Base-by-base conservation (phyloP, 257 asterid genomes). In the Eucommia ulmoides region DNA sequence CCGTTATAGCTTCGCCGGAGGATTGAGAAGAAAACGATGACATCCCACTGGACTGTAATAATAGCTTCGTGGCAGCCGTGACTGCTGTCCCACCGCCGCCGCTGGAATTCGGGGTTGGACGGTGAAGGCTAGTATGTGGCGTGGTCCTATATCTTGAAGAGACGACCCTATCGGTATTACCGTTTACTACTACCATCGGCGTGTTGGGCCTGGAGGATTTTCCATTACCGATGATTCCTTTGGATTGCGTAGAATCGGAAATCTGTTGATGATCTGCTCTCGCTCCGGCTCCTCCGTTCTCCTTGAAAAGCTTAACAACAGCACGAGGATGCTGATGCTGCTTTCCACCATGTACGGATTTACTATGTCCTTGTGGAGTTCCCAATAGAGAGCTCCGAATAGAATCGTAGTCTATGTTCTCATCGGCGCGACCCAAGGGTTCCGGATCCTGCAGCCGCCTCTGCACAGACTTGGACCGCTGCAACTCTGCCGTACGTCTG, bases 61-160 rank as follows among this genome's bases (percentile, higher is more conserved):
- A 60, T n/a, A 83, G 67, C 71, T 80, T 68, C 19, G 79, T 71
- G n/a, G 96, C 96, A 2, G 82, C 81, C 7, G 74, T 65, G 25
- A 75, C 81, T 3, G 67, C 25, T 17, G n/a, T n/a, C n/a, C 66
- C 24, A 17, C 54, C 56, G 2, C 54, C 56, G 2, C 58, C 52
- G 44, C 19, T 67, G 56, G 65, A n/a, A n/a, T n/a, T n/a, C n/a
- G n/a, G n/a, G n/a, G 65, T 69, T 0, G 78, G 66, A 8, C 82
- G 76, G 24, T 51, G 33, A 50, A 60, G 45, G 52, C 60, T 69
- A 17, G 58, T 15, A 4, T 12, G 74, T 15, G 77, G 47, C 42
- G 58, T 63, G 41, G 51, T 71, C 65, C 75, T 67, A 42, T 76
- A 87, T 63, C 93, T 70, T 19, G 96, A 86, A 1, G 73, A 84